Conservation (phyloP, 257 asterid species). For the Plantago major region DNA sequence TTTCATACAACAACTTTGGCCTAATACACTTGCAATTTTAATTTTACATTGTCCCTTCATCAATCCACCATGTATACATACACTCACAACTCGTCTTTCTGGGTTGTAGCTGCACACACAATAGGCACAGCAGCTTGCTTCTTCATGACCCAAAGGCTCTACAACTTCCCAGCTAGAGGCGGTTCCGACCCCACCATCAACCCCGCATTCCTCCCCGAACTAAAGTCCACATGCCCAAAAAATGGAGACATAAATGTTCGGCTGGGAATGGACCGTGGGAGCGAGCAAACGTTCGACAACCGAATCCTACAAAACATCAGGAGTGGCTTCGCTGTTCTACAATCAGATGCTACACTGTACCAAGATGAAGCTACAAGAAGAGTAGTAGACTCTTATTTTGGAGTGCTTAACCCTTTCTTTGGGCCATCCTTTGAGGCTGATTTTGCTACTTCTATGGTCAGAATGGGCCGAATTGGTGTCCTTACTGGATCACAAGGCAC, state of each 20-base stretch:
- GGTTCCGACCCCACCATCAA: conserved; percentile 74
- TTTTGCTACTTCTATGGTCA: conserved; percentile 58
- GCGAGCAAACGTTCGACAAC: conserved; percentile 43
- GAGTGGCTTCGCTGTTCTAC: conserved; percentile 66
- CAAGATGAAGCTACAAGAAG: conserved; percentile 44
- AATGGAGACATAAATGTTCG: conserved; percentile 50
- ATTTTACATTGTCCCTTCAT: background rate
- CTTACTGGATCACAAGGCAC: conserved; percentile 55
- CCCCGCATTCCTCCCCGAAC: conserved; percentile 52
- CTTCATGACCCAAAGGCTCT: conserved; percentile 77
- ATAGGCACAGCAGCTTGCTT: conserved; percentile 91
- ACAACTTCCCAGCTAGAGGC: conserved; percentile 40
- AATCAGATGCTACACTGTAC: conserved; percentile 66
- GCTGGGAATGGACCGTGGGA: conserved; percentile 54
- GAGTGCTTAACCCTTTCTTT: conserved; percentile 26
- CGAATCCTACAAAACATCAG: conserved; percentile 54
- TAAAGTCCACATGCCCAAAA: conserved; percentile 48
- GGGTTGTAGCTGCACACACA: conserved; percentile 57
- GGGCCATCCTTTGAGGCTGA: conserved; percentile 65
- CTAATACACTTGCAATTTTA: no score
- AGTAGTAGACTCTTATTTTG: conserved; percentile 71
- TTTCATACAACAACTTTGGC: no score
- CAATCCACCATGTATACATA: background rate
- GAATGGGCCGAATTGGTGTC: conserved; percentile 75
- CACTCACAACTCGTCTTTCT: background rate